Evolutionary conservation across 352 stramenopile genomes (phyloP).

Genomic region (Thalassiosira livingstoniorum): DNA sequence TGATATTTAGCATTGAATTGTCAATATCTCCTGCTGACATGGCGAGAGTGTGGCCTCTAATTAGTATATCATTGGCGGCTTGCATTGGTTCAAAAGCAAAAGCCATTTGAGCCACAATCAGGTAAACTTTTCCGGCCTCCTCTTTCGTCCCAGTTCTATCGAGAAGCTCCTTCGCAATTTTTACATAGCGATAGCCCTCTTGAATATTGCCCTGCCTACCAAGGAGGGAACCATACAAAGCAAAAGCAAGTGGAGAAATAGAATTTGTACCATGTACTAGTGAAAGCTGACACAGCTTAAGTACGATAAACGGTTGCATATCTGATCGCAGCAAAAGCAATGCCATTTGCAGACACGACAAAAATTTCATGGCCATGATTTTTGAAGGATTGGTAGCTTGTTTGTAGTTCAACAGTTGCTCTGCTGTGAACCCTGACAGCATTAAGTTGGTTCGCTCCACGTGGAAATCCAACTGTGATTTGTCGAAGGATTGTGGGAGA

Average conservation of each 20-base stretch:
- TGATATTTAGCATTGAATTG: background rate
- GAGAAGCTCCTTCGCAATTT: constrained; percentile 23
- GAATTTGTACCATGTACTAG: constrained; percentile 28
- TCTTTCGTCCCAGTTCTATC: constrained; percentile 31
- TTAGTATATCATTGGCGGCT: constrained; percentile 8
- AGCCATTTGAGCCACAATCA: constrained; percentile 11
- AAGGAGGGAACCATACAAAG: constrained; percentile 27
- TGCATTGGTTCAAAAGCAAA: constrained; percentile 27
- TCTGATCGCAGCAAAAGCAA: too few species aligned
- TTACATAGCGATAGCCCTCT: constrained; percentile 26
- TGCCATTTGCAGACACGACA: constrained; percentile 11
- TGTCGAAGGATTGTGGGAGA: background rate
- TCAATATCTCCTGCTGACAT: constrained; percentile 33
- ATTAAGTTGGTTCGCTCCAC: background rate
- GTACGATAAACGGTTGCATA: too few species aligned
- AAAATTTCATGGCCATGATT: constrained; percentile 47
- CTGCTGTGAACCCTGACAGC: background rate
- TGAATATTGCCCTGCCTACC: constrained; percentile 24
- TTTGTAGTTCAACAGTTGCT: constrained; percentile 37
- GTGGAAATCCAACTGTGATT: background rate
- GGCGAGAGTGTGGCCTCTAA: constrained; percentile 18
- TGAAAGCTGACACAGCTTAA: constrained; percentile 32
- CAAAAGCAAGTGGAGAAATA: constrained; percentile 10
- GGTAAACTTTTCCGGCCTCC: constrained; percentile 22
- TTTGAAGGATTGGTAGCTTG: constrained; percentile 26